Conservation (phyloP, 441 rosid genomes). For the Flueggea neowawraea region DNA sequence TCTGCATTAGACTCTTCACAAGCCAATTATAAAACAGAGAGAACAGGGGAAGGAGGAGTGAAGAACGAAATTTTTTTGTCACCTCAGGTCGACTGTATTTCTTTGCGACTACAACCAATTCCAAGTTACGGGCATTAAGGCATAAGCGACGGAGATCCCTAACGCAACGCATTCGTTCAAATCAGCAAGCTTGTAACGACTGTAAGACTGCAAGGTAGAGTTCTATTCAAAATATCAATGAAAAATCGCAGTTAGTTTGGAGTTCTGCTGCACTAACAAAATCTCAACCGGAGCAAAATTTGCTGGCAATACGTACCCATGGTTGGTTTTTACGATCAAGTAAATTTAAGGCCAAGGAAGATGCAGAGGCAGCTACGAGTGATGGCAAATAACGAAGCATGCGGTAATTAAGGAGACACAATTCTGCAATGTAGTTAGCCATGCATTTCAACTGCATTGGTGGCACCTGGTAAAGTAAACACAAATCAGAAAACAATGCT, state of each 20-base stretch:
- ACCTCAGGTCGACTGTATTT: conserved; percentile 92
- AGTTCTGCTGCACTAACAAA: no score
- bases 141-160: conserved; percentile 67
- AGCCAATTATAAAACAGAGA: no score
- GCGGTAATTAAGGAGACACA: conserved; percentile 70
- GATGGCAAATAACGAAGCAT: conserved; percentile 86
- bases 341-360: conserved; percentile 47
- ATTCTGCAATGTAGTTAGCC: conserved; percentile 70
- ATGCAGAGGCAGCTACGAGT: conserved; percentile 79
- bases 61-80: conserved; percentile 3
- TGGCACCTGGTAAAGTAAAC: conserved; percentile 36
- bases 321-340: no score
- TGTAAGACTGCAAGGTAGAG: conserved; percentile 78
- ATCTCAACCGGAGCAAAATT: no score
- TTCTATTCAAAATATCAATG: conserved; percentile 36
- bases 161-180: conserved; percentile 60
- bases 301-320: no score
- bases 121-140: conserved; percentile 35
- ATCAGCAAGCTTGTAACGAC: conserved; percentile 66
- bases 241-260: no score
- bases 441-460: conserved; percentile 74
- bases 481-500: no score
- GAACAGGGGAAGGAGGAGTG: no score
- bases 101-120: conserved; percentile 71
- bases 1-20: no score